Evolutionary conservation across 371 early-diverging fungal species (phyloP), one percentile per base, ranked within the genome.

Genomic region (Mortierella sp.): DNA sequence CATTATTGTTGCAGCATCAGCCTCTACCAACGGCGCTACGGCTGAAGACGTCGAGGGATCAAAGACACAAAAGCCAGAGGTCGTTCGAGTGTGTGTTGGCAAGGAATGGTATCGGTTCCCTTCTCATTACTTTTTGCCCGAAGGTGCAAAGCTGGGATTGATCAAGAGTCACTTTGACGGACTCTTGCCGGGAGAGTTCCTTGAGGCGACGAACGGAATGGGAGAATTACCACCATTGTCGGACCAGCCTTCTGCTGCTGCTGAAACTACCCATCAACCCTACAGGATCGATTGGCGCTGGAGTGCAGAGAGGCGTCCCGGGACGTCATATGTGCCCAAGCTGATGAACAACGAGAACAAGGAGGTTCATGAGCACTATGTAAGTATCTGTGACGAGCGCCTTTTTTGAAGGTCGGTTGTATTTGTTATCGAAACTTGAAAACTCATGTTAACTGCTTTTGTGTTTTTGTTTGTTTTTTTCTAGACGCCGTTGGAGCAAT

Each of bases 41-140:
- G 69, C 22, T n/a, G 44, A 19, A 22, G n/a, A 9, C 10, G 43
- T 64, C n/a, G 55, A 63, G 10, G 16, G 39, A 40, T 19, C 31
- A 10, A 84, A 50, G 58, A n/a, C n/a, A n/a, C n/a, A n/a, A n/a
- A 40, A 66, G 40, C 26, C 76, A 39, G 73, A 85, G 41, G 44
- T 58, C 2, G 73, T 87, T 31, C 90, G 86, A 26, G 89, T 98
- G 10, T 99, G 98, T 83, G 88, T 97, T 52, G 98, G 96, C 41
- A 94, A 93, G 75, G 99, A 97, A 76, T 99, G 99, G 99, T 94
- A 96, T 79, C 87, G 97, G 26, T 98, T 96, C 86, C 97, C 97
- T 0, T 91, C 94, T 10, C 96, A 97, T 73, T 98, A 93, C 87
- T 95, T 96, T 77, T 84, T 98, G 29, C 98, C 97, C 1, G 83